Percentiles rank a stretch among this genome's conserved stretches.
These are phyloP conservation scores for Niebla homalea DNA, from an alignment of 495 filamentous ascomycete genomes.

Conservation along the genomic window DNA sequence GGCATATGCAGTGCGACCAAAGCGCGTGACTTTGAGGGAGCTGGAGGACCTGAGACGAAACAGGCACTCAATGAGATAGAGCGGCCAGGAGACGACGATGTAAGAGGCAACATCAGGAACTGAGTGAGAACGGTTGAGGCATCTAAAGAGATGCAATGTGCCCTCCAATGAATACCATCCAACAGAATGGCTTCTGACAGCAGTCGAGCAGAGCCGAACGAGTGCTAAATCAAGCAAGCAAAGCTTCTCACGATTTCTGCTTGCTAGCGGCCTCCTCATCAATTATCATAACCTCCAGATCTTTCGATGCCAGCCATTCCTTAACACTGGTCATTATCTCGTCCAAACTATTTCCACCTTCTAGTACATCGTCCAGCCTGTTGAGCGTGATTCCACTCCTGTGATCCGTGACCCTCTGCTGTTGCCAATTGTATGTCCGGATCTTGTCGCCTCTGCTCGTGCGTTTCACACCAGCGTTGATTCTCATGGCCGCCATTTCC, in stretches of 20 bases:
- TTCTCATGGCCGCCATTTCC: slow-evolving; percentile 55
- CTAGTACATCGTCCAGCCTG: slow-evolving; percentile 68
- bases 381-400: slow-evolving; percentile 70
- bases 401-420: slow-evolving; percentile 91
- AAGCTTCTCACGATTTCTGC: too few species aligned
- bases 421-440: slow-evolving; percentile 86
- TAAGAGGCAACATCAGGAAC: slow-evolving; percentile 27
- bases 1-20: slow-evolving; percentile 23
- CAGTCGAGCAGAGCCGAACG: too few species aligned
- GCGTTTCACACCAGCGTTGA: slow-evolving; percentile 60
- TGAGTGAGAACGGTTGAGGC: not conserved
- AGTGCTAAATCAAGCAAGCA: too few species aligned
- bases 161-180: too few species aligned
- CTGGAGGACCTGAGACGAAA: slow-evolving; percentile 35
- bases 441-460: slow-evolving; percentile 89
- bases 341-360: slow-evolving; percentile 43
- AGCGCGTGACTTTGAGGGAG: slow-evolving; percentile 35
- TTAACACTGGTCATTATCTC: slow-evolving; percentile 47
- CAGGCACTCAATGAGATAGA: slow-evolving; percentile 20
- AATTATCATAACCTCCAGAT: slow-evolving; percentile 54
- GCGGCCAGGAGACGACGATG: slow-evolving; percentile 29
- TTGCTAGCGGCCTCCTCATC: slow-evolving; percentile 25
- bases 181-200: too few species aligned
- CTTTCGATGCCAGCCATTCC: slow-evolving; percentile 62
- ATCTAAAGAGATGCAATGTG: slow-evolving; percentile 9